Conservation (phyloP, 2,329 filamentous ascomycete genomes). For the Epichloe sp. region DNA sequence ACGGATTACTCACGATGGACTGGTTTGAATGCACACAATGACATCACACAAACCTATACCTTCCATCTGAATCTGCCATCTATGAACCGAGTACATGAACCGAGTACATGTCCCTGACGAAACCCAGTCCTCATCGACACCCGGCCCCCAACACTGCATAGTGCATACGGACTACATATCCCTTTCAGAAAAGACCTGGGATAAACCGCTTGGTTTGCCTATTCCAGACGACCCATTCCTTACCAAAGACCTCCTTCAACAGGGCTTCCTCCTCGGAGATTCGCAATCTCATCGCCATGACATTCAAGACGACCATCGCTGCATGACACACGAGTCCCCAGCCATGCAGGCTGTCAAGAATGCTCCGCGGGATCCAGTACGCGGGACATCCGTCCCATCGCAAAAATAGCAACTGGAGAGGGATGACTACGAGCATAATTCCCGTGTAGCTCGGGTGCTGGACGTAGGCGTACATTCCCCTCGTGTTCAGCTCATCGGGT, state of each 20-base stretch:
- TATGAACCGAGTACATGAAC: too few species aligned
- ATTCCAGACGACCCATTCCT: slow-evolving; percentile 36
- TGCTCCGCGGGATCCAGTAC: slow-evolving; percentile 23
- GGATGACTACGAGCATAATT: slow-evolving; percentile 20
- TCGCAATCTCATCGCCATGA: slow-evolving; percentile 12
- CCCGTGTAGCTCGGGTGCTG: slow-evolving; percentile 42
- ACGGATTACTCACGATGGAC: too few species aligned
- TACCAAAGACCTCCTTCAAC: slow-evolving; percentile 31
- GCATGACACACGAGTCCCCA: slow-evolving; percentile 2
- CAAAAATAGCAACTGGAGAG: slow-evolving; percentile 19
- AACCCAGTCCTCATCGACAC: too few species aligned
- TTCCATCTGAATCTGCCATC: too few species aligned
- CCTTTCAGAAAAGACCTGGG: slow-evolving; percentile 16
- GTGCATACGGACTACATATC: too few species aligned
- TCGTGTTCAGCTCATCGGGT: slow-evolving; percentile 32
- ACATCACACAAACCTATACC: too few species aligned
- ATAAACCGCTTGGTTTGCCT: slow-evolving; percentile 33
- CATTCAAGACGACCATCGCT: background rate
- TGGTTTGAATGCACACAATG: too few species aligned
- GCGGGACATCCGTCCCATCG: slow-evolving; percentile 24
- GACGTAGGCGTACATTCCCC: slow-evolving; percentile 31
- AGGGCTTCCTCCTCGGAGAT: slow-evolving; percentile 37
- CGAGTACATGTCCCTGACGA: too few species aligned
- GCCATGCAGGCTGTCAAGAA: slow-evolving; percentile 3
- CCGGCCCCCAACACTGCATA: background rate